These are phyloP conservation scores for Circinella minor DNA, from an alignment of 371 early-diverging fungal species.

Conservation along the genomic window DNA sequence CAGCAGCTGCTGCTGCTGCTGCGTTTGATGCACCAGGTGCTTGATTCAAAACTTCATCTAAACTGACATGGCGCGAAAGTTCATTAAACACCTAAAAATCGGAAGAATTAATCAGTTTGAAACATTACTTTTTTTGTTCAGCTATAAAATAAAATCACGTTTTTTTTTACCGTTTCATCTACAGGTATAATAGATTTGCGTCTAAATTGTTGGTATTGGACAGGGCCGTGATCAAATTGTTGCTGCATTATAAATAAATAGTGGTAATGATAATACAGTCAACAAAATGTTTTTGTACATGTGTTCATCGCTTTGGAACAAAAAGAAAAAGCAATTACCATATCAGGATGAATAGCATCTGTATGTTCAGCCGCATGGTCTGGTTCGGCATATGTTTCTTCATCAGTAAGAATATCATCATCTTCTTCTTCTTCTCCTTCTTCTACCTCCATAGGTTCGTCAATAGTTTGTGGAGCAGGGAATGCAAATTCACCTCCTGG, in stretches of 20 bases:
- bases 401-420: slow-evolving; percentile 34
- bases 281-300: too few species aligned
- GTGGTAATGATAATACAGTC: too few species aligned
- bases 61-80: slow-evolving; percentile 80
- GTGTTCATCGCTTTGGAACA: too few species aligned
- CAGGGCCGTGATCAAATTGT: slow-evolving; percentile 69
- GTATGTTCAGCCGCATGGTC: slow-evolving; percentile 31
- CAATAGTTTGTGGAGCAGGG: slow-evolving; percentile 10
- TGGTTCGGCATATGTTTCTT: slow-evolving; percentile 28
- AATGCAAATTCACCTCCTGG: slow-evolving; percentile 12
- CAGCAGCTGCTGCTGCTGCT: slow-evolving; percentile 7
- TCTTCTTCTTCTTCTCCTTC: slow-evolving; percentile 40
- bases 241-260: slow-evolving; percentile 40
- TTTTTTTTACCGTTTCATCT: slow-evolving; percentile 65
- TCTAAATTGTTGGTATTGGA: slow-evolving; percentile 77
- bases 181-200: slow-evolving; percentile 93
- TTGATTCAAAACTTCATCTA: slow-evolving; percentile 80
- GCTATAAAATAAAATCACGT: not conserved
- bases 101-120: not conserved
- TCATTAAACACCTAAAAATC: slow-evolving; percentile 67
- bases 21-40: slow-evolving; percentile 42
- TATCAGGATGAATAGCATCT: slow-evolving; percentile 51
- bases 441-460: slow-evolving; percentile 24
- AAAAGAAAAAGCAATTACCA: slow-evolving; percentile 27
- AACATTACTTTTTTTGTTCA: too few species aligned